A percentile compares a stretch with the other conserved stretches of the same genome.
Evolutionary conservation across 257 asterid genomes (phyloP).

Genomic region (Capsicum chinense): DNA sequence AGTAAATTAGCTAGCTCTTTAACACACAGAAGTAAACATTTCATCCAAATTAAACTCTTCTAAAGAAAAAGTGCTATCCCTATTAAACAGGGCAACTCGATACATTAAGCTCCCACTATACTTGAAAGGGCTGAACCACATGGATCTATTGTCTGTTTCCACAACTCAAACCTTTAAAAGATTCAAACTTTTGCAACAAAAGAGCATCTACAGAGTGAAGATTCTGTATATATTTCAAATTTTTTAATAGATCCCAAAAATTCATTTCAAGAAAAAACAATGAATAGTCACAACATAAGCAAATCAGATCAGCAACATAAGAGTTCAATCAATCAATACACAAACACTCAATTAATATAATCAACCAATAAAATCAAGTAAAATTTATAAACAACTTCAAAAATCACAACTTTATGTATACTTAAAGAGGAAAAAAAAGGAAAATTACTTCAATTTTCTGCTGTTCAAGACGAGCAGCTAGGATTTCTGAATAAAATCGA

Average conservation of each 20-base stretch:
- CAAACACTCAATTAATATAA: not conserved
- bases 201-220: slow-evolving; percentile 4
- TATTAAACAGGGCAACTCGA: too few species aligned
- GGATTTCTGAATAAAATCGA: slow-evolving; percentile 35
- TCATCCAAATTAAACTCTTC: not conserved
- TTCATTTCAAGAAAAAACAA: not conserved
- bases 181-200: not conserved
- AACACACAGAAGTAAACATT: not conserved
- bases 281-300: not conserved
- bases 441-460: slow-evolving; percentile 51
- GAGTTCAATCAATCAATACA: not conserved
- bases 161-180: not conserved
- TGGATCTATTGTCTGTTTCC: too few species aligned
- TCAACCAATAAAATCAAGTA: not conserved
- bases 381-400: not conserved
- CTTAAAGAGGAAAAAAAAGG: not conserved
- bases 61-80: not conserved
- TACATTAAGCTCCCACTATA: too few species aligned
- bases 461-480: slow-evolving; percentile 60
- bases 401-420: not conserved
- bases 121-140: too few species aligned
- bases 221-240: not conserved
- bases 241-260: not conserved
- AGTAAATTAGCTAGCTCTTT: not conserved
- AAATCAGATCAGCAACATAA: not conserved